Conservation (phyloP, 176 grass and related monocot species). For the Carex myosuroides region DNA sequence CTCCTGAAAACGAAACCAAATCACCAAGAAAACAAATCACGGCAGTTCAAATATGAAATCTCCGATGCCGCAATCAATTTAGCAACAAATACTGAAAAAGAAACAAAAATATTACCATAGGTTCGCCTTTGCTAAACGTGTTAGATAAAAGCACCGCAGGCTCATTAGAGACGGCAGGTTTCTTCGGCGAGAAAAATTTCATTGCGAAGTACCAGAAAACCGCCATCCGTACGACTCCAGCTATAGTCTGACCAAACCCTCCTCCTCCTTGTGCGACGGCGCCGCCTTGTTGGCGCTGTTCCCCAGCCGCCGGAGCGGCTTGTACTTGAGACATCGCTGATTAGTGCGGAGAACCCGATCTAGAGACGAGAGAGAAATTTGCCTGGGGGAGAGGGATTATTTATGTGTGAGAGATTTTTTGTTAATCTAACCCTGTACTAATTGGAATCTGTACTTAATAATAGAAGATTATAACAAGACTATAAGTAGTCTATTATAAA, state of each 20-base stretch:
- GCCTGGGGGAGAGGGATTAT: not conserved
- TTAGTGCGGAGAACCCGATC: constrained; percentile 31
- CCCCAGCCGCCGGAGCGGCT: constrained; percentile 30
- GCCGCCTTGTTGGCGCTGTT: constrained; percentile 31
- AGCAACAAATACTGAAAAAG: not conserved
- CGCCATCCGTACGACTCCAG: constrained; percentile 82
- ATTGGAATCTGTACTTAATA: not conserved
- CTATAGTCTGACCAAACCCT: constrained; percentile 67
- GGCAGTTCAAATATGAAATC: not conserved
- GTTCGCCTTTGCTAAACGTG: constrained; percentile 88
- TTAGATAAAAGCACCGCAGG: constrained; percentile 71
- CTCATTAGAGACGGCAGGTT: constrained; percentile 30
- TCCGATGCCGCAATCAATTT: not conserved
- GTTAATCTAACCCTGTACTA: not conserved
- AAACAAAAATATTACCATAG: constrained; percentile 43
- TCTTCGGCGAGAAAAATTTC: constrained; percentile 94
- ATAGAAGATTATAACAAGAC: not conserved
- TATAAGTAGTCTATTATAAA: not conserved
- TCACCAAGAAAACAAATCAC: not conserved
- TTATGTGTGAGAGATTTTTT: not conserved
- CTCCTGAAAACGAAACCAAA: not conserved
- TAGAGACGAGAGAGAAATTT: constrained; percentile 14
- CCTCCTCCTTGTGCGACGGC: constrained; percentile 28
- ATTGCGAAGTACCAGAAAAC: constrained; percentile 94
- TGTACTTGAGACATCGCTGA: constrained; percentile 55